Conservation (phyloP, 2,329 filamentous ascomycete genomes). For the Sordariomycetes sp. region DNA sequence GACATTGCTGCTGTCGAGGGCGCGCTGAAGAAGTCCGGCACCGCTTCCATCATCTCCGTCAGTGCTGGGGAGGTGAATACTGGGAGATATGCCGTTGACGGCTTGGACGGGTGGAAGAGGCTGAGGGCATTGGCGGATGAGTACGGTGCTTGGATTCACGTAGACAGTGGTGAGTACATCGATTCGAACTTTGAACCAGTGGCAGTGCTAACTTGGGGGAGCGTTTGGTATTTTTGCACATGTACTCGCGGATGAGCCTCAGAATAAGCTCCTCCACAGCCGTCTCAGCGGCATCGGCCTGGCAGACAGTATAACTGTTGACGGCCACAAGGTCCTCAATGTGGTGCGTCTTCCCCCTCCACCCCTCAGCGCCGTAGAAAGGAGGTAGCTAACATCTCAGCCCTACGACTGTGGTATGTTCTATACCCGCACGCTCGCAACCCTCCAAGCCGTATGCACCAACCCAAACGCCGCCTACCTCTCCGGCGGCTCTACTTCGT, state of each 20-base stretch:
- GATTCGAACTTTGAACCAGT: not conserved
- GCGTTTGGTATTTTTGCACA: slow-evolving; percentile 82
- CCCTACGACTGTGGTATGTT: slow-evolving; percentile 93
- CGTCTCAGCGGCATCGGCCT: slow-evolving; percentile 60
- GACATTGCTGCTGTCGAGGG: slow-evolving; percentile 57
- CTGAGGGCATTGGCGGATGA: slow-evolving; percentile 63
- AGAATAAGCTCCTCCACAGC: slow-evolving; percentile 44
- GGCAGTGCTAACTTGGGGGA: slow-evolving; percentile 11
- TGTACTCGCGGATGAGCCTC: slow-evolving; percentile 43
- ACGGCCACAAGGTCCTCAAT: slow-evolving; percentile 88
- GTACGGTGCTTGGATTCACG: slow-evolving; percentile 77
- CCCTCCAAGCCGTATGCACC: slow-evolving; percentile 57
- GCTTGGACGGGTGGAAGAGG: slow-evolving; percentile 47
- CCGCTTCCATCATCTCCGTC: slow-evolving; percentile 69
- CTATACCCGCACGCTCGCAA: slow-evolving; percentile 55
- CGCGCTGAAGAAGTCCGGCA: slow-evolving; percentile 39
- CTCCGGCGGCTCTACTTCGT: slow-evolving; percentile 20
- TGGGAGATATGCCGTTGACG: slow-evolving; percentile 60
- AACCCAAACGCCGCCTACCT: slow-evolving; percentile 87
- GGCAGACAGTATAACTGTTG: slow-evolving; percentile 78
- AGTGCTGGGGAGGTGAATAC: slow-evolving; percentile 89
- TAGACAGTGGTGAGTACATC: slow-evolving; percentile 57
- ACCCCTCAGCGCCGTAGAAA: not conserved
- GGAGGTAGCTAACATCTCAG: slow-evolving; percentile 21
- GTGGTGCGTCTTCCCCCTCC: slow-evolving; percentile 46